These are phyloP conservation scores for Arthrocladium fulminans DNA, from an alignment of 2,329 filamentous ascomycete species.

Conservation along the genomic window DNA sequence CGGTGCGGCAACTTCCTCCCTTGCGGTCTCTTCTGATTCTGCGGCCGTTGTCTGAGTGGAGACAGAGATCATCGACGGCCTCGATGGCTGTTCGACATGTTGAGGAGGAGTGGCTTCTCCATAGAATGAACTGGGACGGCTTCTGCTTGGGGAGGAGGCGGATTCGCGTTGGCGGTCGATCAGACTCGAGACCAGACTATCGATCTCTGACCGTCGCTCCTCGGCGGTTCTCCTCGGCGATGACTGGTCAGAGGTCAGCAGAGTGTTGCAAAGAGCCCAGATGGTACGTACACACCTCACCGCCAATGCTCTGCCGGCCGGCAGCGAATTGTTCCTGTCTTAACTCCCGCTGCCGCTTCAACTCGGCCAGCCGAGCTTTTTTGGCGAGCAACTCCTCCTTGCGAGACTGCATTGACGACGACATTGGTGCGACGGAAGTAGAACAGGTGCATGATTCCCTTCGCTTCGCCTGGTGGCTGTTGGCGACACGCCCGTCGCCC, in stretches of 20 bases:
- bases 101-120: slow-evolving; percentile 72
- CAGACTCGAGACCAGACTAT: slow-evolving; percentile 74
- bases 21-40: slow-evolving; percentile 27
- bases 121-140: slow-evolving; percentile 76
- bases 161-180: slow-evolving; percentile 55
- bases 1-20: slow-evolving; percentile 23
- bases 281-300: slow-evolving; percentile 53
- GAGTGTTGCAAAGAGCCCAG: not conserved
- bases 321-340: slow-evolving; percentile 66
- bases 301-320: slow-evolving; percentile 59
- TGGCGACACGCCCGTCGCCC: slow-evolving; percentile 13
- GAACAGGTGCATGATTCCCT: too few relatives aligned
- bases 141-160: slow-evolving; percentile 38
- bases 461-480: not conserved
- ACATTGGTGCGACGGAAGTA: slow-evolving; percentile 34
- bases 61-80: slow-evolving; percentile 36
- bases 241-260: slow-evolving; percentile 15
- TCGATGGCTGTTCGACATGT: slow-evolving; percentile 35
- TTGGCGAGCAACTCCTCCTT: slow-evolving; percentile 95
- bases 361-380: slow-evolving; percentile 90
- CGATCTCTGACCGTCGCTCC: slow-evolving; percentile 30
- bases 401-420: slow-evolving; percentile 45
- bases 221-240: slow-evolving; percentile 18
- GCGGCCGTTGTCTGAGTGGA: slow-evolving; percentile 65
- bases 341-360: slow-evolving; percentile 84